These are phyloP conservation scores for Colletotrichum shisoi DNA, from an alignment of 2,329 filamentous ascomycete species.

Conservation along the genomic window DNA sequence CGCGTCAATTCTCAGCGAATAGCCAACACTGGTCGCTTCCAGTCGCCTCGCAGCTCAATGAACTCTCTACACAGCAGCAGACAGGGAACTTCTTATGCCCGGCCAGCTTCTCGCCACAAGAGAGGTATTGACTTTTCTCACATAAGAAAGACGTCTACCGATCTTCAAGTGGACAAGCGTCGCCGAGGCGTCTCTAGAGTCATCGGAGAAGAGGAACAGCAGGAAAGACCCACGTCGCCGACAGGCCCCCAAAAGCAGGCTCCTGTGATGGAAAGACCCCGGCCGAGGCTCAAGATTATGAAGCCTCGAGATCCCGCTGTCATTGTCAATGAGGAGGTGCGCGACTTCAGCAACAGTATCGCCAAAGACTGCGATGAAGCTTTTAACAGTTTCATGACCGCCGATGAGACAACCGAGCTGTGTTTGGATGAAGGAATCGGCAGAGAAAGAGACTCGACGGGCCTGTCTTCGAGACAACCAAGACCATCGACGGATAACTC, in stretches of 20 bases:
- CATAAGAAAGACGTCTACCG: conserved; percentile 51
- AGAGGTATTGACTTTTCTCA: conserved; percentile 65
- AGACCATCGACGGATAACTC: conserved; percentile 46
- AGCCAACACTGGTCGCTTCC: conserved; percentile 44
- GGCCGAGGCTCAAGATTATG: conserved; percentile 43
- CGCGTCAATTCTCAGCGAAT: conserved; percentile 48
- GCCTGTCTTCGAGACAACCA: conserved; percentile 55
- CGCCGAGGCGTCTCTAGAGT: conserved; percentile 9
- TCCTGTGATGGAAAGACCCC: conserved; percentile 36
- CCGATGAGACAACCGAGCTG: conserved; percentile 46
- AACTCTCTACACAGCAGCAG: conserved; percentile 60
- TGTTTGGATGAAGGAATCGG: conserved; percentile 47
- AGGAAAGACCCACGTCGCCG: conserved; percentile 20
- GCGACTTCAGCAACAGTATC: conserved; percentile 83
- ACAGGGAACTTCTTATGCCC: conserved; percentile 54
- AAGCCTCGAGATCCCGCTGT: conserved; percentile 39
- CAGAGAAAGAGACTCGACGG: conserved; percentile 50
- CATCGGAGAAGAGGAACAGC: not conserved
- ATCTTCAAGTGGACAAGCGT: conserved; percentile 35
- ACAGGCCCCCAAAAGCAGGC: conserved; percentile 24
- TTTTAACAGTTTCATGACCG: conserved; percentile 73
- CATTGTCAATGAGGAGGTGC: conserved; percentile 74
- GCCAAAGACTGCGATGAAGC: conserved; percentile 88
- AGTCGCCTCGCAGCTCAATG: conserved; percentile 54
- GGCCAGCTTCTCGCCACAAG: conserved; percentile 57